Evolutionary conservation across 1,284 basidiomycete genomes (phyloP).

Genomic region (Sporisorium graminicola): DNA sequence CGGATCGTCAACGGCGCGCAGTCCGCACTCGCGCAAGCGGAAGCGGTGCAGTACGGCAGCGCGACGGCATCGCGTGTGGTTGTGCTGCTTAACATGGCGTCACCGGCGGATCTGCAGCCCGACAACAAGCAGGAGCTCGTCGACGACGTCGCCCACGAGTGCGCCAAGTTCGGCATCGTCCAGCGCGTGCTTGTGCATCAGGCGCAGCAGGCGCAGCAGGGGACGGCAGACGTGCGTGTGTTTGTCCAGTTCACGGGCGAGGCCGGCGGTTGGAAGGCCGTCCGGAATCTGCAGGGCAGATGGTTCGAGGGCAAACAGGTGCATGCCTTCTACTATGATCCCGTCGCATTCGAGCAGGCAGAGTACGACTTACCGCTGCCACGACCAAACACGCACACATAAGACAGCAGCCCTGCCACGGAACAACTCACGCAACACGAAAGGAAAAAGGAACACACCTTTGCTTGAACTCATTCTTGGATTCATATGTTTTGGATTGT

Average conservation of each 20-base stretch:
- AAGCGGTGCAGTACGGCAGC: slow-evolving; percentile 22
- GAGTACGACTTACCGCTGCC: not conserved
- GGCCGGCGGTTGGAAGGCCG: slow-evolving; percentile 57
- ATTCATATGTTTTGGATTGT: not conserved
- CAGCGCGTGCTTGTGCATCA: slow-evolving; percentile 38
- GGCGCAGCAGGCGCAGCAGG: too few relatives aligned
- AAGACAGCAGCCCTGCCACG: too few relatives aligned
- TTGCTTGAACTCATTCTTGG: not conserved
- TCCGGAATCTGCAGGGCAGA: slow-evolving; percentile 50
- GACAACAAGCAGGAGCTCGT: slow-evolving; percentile 7
- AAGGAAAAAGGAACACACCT: not conserved
- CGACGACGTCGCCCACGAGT: slow-evolving; percentile 41
- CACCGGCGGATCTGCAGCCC: not conserved
- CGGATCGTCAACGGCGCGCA: slow-evolving; percentile 9
- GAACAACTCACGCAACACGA: too few relatives aligned
- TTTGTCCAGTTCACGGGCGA: slow-evolving; percentile 62
- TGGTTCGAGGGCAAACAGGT: slow-evolving; percentile 38
- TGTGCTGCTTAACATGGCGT: slow-evolving; percentile 34
- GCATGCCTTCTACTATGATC: slow-evolving; percentile 21
- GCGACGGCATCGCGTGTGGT: slow-evolving; percentile 15
- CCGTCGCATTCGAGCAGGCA: not conserved
- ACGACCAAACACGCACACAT: not conserved
- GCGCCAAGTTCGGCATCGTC: slow-evolving; percentile 57
- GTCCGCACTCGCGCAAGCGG: not conserved
- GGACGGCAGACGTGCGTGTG: slow-evolving; percentile 28